phyloP scores from a whole-genome alignment of 2,329 filamentous ascomycete species.

The Helicocarpus griseus region DNA sequence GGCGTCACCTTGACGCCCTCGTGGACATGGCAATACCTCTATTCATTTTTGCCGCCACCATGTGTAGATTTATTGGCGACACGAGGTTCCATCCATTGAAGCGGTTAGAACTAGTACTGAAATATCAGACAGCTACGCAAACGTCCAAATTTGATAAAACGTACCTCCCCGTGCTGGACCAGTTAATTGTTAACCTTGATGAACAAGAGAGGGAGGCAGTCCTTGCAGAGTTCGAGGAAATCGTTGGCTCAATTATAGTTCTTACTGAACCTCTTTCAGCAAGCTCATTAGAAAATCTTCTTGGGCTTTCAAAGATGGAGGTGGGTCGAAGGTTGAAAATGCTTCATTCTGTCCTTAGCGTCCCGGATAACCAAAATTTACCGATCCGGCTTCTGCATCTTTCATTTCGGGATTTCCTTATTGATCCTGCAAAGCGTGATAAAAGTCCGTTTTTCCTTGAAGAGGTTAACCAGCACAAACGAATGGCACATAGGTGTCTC shows the following conservation, averaged over 20 bases:
- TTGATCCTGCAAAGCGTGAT: conserved; percentile 14
- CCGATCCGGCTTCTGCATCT: conserved; percentile 18
- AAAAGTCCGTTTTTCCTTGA: conserved; percentile 16
- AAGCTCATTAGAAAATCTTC: conserved; percentile 10
- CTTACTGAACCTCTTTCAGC: conserved; percentile 16
- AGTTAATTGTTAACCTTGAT: conserved; percentile 11
- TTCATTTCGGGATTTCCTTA: conserved; percentile 26
- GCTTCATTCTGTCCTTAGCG: conserved; percentile 16
- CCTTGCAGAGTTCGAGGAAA: conserved; percentile 13
- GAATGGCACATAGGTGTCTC: conserved; percentile 9
- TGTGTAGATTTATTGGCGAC: conserved; percentile 20
- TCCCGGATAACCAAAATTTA: conserved; percentile 7
- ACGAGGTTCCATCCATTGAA: conserved; percentile 8
- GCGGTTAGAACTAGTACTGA: conserved; percentile 11
- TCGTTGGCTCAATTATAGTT: conserved; percentile 17
- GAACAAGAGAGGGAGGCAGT: conserved; percentile 8
- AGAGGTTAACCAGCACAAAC: conserved; percentile 7
- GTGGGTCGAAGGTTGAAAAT: conserved; percentile 8
- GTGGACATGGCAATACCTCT: conserved; percentile 21
- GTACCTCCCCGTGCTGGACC: conserved; percentile 19
- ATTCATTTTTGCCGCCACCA: conserved; percentile 20
- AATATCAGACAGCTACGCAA: conserved; percentile 6
- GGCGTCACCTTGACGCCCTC: conserved; percentile 15
- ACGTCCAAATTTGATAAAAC: conserved; percentile 18
- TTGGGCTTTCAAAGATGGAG: conserved; percentile 3